Conservation (phyloP, 1,284 basidiomycete genomes). For the Chondrostereum purpureum region DNA sequence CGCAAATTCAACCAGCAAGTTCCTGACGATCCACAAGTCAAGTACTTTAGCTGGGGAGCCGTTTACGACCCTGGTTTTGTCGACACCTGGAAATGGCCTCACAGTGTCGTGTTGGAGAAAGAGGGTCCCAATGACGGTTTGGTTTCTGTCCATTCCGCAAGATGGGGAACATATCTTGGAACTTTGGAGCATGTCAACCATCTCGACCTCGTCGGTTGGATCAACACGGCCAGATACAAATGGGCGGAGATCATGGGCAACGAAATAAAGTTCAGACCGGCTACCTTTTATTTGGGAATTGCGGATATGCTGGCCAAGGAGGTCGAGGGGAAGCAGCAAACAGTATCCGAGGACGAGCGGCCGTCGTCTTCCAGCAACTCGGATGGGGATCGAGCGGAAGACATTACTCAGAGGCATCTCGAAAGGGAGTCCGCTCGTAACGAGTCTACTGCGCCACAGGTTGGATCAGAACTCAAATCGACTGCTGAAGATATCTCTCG, state of each 20-base stretch:
- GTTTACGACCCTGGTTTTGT: conserved; percentile 81
- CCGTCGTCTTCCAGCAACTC: not conserved
- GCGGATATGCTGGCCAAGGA: conserved; percentile 67
- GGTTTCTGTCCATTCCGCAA: conserved; percentile 76
- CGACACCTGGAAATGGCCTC: conserved; percentile 86
- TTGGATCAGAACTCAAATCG: too few relatives aligned
- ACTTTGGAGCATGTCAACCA: conserved; percentile 90
- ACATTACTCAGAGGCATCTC: not conserved
- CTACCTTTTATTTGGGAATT: conserved; percentile 82
- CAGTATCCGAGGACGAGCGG: not conserved
- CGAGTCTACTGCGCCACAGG: too few relatives aligned
- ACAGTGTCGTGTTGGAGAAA: conserved; percentile 78
- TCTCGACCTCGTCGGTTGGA: conserved; percentile 84
- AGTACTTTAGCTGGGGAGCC: conserved; percentile 93
- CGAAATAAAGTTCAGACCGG: conserved; percentile 83
- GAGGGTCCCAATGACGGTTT: conserved; percentile 93
- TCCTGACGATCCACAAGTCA: conserved; percentile 69
- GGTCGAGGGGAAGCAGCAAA: conserved; percentile 46
- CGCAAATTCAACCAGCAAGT: conserved; percentile 81
- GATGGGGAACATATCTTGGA: conserved; percentile 65
- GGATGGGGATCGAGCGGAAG: not conserved
- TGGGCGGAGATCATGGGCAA: conserved; percentile 85
- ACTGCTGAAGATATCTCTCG: too few relatives aligned
- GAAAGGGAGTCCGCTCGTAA: not conserved
- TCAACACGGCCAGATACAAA: conserved; percentile 76